Base-by-base conservation (phyloP, 1,284 basidiomycete genomes). In the Apiotrichum mycotoxinovorans region DNA sequence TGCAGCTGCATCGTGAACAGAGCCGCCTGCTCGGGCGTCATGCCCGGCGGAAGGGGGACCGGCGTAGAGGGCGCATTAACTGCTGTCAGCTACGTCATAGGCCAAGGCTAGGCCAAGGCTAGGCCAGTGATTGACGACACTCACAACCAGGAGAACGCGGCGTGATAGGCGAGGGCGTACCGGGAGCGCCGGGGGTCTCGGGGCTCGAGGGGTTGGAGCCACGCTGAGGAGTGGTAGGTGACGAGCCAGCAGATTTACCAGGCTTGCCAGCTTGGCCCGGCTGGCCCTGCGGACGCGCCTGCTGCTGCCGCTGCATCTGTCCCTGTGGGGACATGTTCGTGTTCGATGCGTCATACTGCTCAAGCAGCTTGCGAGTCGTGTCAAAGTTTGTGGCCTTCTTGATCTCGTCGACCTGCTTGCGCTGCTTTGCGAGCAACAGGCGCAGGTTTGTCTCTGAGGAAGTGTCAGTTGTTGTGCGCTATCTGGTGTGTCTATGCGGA, bases 371-470 rank as follows among this genome's bases (percentile, higher is more conserved):
- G 51, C 89, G 86, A 18, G 93, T 95, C 26, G 85, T 85, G 73
- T 99, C 92, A 76, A 90, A 99, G 68, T 95, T 94, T 0, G 93
- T 97, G 68, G 91, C 92, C 78, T 91, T 89, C 81, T 99, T 99
- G 67, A 98, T 89, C 70, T 97, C 94, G 65, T 96, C 94, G 30
- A 99, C 84, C 72, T 91, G 94, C 40, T 83, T 83, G 37, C 89
- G 85, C 66, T 94, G 91, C 69, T 88, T 81, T 68, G 87, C 87
- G 64, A 89, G 83, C 14, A 97, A 80, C 0, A 79, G 74, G 58
- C 87, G 85, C 18, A 98, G 80, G 14, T 86, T 85, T 68, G 85
- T 88, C 74, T 98, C 94, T 93, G 67, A 17, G 30, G 30, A 35
- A 18, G 23, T 48, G 42, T 43, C 22, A 22, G 4, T 23, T 35